A percentile compares a stretch with the other conserved stretches of the same genome.
phyloP scores from a whole-genome alignment of 164 flowering plant genomes.

The Vitis rotundifolia region DNA sequence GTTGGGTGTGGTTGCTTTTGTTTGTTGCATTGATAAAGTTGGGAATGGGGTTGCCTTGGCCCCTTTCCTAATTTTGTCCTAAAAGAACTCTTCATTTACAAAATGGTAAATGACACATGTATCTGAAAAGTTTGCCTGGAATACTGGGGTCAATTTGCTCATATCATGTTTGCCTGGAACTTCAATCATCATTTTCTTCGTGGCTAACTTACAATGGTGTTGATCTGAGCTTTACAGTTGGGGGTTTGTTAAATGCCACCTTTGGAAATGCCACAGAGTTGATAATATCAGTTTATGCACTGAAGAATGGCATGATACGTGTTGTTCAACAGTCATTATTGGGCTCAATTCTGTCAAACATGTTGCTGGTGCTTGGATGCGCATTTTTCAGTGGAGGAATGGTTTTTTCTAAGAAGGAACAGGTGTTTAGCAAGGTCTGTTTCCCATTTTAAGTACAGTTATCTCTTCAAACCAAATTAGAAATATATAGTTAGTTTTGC shows the following conservation, averaged over 20 bases:
- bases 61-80: no score
- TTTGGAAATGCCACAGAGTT: slow-evolving; percentile 50
- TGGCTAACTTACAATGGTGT: background rate
- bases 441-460: background rate
- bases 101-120: no score
- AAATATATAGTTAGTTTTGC: background rate
- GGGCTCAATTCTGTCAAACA: slow-evolving; percentile 40
- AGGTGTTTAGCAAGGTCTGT: slow-evolving; percentile 34
- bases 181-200: background rate
- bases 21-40: no score
- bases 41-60: no score
- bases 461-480: background rate
- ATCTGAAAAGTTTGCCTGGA: no score
- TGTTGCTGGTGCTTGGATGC: slow-evolving; percentile 38
- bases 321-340: slow-evolving; percentile 45
- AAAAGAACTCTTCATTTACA: no score
- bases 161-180: no score
- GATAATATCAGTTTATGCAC: slow-evolving; percentile 39
- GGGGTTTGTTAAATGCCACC: slow-evolving; percentile 40
- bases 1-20: no score
- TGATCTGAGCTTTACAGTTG: slow-evolving; percentile 28
- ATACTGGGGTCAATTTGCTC: no score
- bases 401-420: slow-evolving; percentile 18
- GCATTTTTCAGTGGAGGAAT: slow-evolving; percentile 36
- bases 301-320: slow-evolving; percentile 38